phyloP scores from a whole-genome alignment of 352 stramenopile genomes.

The Pythium angustatum region DNA sequence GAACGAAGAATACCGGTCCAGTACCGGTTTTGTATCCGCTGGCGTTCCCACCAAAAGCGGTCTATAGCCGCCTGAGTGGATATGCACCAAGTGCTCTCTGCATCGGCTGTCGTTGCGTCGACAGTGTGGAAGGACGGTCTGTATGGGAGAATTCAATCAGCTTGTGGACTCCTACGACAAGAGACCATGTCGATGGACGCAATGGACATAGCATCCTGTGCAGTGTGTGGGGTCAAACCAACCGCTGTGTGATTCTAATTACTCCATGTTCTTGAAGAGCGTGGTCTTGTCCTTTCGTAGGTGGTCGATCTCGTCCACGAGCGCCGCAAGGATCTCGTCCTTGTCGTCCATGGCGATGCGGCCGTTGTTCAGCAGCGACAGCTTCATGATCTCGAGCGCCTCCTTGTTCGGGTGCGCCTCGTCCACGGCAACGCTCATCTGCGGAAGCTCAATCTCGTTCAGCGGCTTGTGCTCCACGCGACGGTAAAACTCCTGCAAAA shows the following conservation, averaged over 20 bases:
- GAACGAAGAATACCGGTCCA: neutral
- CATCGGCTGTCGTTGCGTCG: too few relatives aligned
- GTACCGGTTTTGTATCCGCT: neutral
- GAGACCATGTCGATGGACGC: too few relatives aligned
- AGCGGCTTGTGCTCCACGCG: constrained; percentile 80
- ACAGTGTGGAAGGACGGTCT: too few relatives aligned
- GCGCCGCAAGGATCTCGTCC: constrained; percentile 79
- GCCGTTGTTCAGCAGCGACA: constrained; percentile 88
- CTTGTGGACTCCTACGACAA: too few relatives aligned
- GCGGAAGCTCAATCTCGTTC: constrained; percentile 65
- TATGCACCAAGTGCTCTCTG: too few relatives aligned
- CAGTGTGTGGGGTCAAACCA: too few relatives aligned
- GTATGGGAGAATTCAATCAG: too few relatives aligned
- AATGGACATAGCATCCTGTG: too few relatives aligned
- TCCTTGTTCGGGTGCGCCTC: constrained; percentile 74
- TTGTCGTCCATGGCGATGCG: constrained; percentile 89
- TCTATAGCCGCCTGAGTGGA: too few relatives aligned
- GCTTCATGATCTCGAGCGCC: constrained; percentile 88
- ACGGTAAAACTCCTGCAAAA: constrained; percentile 71
- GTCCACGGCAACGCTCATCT: constrained; percentile 70
- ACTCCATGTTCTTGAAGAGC: constrained; percentile 79
- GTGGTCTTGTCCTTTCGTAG: constrained; percentile 84
- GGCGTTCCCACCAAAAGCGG: too few relatives aligned
- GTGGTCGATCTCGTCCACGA: constrained; percentile 83
- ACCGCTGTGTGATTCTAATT: too few relatives aligned